Evolutionary conservation across 2,329 filamentous ascomycete genomes (phyloP).

Genomic region (Chaetomiaceae sp.): DNA sequence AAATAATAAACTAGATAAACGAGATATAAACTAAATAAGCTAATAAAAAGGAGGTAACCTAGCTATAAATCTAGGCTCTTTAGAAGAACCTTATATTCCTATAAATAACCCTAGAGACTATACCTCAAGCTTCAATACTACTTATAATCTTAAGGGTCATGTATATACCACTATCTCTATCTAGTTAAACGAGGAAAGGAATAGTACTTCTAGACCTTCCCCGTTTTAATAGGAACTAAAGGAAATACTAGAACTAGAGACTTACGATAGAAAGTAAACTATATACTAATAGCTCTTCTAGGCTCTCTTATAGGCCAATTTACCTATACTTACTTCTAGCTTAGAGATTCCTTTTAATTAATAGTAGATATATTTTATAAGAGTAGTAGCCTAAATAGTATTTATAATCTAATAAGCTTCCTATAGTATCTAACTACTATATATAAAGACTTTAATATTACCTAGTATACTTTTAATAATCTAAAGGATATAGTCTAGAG

Average conservation of each 20-base stretch:
- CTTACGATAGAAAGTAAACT: too few relatives aligned
- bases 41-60: not conserved
- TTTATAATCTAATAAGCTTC: too few relatives aligned
- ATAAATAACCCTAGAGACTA: too few relatives aligned
- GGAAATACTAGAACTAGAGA: too few relatives aligned
- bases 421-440: too few relatives aligned
- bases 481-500: too few relatives aligned
- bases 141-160: not conserved
- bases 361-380: not conserved
- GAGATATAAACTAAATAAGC: not conserved
- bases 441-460: too few relatives aligned
- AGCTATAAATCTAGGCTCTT: not conserved
- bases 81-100: not conserved
- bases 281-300: too few relatives aligned
- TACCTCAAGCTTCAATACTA: not conserved
- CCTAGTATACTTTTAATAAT: too few relatives aligned
- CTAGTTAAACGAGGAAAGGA: not conserved
- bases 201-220: too few relatives aligned
- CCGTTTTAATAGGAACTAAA: too few relatives aligned
- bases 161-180: not conserved
- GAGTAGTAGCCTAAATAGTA: not conserved
- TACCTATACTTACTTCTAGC: slow-evolving; percentile 1
- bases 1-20: not conserved
- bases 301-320: too few relatives aligned
- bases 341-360: not conserved